Percentiles rank a stretch among this genome's conserved stretches.
Evolutionary conservation across 176 grass and related monocot genomes (phyloP).

Genomic region (Saccharum spontaneum): DNA sequence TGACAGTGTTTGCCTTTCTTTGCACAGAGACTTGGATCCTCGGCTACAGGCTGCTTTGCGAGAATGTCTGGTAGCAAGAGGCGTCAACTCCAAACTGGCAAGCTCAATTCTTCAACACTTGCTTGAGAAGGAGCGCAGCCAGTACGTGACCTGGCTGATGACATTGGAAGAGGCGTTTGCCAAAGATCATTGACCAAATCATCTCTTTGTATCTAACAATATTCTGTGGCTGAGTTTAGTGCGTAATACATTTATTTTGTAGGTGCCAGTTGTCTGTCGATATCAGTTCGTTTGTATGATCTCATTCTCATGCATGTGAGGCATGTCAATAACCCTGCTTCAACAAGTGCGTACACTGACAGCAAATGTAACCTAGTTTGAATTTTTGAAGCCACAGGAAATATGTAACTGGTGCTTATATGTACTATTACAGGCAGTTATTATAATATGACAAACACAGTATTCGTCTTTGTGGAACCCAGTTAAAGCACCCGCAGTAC

Average conservation of each 20-base stretch:
- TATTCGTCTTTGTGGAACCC: no score
- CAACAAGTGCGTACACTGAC: no score
- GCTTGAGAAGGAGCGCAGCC: conserved; percentile 52
- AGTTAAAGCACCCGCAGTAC: no score
- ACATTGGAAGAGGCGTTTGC: conserved; percentile 40
- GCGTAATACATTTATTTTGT: not conserved
- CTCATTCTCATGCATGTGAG: no score
- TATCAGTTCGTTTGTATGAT: not conserved
- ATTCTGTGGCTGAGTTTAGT: not conserved
- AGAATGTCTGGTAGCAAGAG: conserved; percentile 59
- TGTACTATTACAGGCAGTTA: no score
- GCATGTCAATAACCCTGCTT: no score
- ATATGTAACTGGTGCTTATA: no score
- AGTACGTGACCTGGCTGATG: conserved; percentile 66
- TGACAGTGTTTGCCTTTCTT: conserved; percentile 8
- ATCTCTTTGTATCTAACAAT: not conserved
- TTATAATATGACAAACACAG: no score
- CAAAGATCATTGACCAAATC: conserved; percentile 23
- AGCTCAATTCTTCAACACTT: conserved; percentile 49
- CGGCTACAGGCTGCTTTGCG: conserved; percentile 47
- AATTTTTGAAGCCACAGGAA: no score
- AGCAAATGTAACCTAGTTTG: no score
- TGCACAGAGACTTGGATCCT: conserved; percentile 58
- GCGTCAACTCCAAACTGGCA: conserved; percentile 48
- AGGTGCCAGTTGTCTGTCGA: not conserved